Evolutionary conservation across 495 filamentous ascomycete genomes (phyloP).

Genomic region (Aspergillus taichungensis): DNA sequence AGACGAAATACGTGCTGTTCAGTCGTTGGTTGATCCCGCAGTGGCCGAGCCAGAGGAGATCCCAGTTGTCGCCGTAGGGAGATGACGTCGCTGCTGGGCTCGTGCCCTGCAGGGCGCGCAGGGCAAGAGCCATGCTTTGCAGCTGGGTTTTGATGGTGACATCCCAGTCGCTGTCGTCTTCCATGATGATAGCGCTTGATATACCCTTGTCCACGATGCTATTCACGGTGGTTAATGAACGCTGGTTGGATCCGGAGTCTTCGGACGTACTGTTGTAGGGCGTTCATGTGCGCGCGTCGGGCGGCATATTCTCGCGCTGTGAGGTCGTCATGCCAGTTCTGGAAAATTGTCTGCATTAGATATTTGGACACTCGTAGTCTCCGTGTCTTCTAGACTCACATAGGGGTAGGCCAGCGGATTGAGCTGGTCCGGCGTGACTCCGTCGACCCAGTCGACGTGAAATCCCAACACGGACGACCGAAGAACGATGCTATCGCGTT

Average conservation of each 20-base stretch:
- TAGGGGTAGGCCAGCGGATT: slow-evolving; percentile 16
- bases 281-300: slow-evolving; percentile 24
- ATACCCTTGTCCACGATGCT: slow-evolving; percentile 35
- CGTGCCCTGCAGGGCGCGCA: slow-evolving; percentile 22
- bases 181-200: slow-evolving; percentile 40
- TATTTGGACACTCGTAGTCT: slow-evolving; percentile 6
- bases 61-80: slow-evolving; percentile 45
- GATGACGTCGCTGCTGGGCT: slow-evolving; percentile 16
- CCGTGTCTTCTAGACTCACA: slow-evolving; percentile 7
- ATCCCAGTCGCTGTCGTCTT: slow-evolving; percentile 52
- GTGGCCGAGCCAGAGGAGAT: slow-evolving; percentile 40
- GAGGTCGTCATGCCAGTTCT: slow-evolving; percentile 16
- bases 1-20: background rate
- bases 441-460: slow-evolving; percentile 43
- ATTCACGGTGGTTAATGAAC: background rate
- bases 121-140: slow-evolving; percentile 31
- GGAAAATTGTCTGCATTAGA: background rate
- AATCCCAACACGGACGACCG: slow-evolving; percentile 43
- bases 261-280: slow-evolving; percentile 14
- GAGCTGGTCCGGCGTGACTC: slow-evolving; percentile 16
- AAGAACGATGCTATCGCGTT: slow-evolving; percentile 49
- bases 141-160: slow-evolving; percentile 41
- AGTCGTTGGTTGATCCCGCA: slow-evolving; percentile 18
- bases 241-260: background rate
- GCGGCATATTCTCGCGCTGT: slow-evolving; percentile 13